Percentiles rank a stretch among this genome's conserved stretches.
Conservation (phyloP, 1,139 yeast genomes). For the Yamadazyma blattariae region DNA sequence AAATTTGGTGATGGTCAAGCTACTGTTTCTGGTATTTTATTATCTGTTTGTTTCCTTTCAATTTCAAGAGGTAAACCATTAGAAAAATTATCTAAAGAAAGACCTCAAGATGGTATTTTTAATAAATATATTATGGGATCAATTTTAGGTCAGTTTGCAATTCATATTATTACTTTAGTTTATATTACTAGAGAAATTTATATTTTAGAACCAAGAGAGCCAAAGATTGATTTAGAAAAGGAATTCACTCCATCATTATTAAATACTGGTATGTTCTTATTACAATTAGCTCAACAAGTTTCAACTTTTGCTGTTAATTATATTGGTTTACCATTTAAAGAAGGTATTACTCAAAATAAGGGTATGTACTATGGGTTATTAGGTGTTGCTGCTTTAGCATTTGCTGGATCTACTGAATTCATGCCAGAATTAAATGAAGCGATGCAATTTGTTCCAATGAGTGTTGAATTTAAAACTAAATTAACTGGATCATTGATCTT, state of each 20-base stretch:
- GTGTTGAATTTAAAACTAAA: slow-evolving; percentile 66
- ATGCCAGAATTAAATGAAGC: slow-evolving; percentile 92
- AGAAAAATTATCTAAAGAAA: slow-evolving; percentile 83
- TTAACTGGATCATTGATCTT: slow-evolving; percentile 69
- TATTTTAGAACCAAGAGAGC: slow-evolving; percentile 86
- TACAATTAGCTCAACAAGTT: slow-evolving; percentile 94
- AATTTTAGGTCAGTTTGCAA: slow-evolving; percentile 91
- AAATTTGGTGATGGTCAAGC: slow-evolving; percentile 98
- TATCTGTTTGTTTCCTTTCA: slow-evolving; percentile 92
- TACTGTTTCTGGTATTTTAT: slow-evolving; percentile 84
- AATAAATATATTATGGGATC: slow-evolving; percentile 96
- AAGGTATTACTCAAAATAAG: slow-evolving; percentile 82
- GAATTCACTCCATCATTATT: slow-evolving; percentile 83
- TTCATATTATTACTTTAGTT: slow-evolving; percentile 79
- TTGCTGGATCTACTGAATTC: slow-evolving; percentile 92
- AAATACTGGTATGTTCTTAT: slow-evolving; percentile 92
- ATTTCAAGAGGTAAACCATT: slow-evolving; percentile 93
- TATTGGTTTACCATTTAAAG: slow-evolving; percentile 96
- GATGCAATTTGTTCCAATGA: slow-evolving; percentile 89
- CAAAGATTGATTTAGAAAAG: slow-evolving; percentile 85
- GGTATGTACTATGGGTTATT: slow-evolving; percentile 96
- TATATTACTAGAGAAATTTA: slow-evolving; percentile 84
- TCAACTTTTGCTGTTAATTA: slow-evolving; percentile 97
- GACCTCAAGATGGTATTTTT: slow-evolving; percentile 98
- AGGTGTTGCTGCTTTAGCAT: slow-evolving; percentile 86